Conservation (phyloP, 352 stramenopile species). For the Phytophthora tentaculata region DNA sequence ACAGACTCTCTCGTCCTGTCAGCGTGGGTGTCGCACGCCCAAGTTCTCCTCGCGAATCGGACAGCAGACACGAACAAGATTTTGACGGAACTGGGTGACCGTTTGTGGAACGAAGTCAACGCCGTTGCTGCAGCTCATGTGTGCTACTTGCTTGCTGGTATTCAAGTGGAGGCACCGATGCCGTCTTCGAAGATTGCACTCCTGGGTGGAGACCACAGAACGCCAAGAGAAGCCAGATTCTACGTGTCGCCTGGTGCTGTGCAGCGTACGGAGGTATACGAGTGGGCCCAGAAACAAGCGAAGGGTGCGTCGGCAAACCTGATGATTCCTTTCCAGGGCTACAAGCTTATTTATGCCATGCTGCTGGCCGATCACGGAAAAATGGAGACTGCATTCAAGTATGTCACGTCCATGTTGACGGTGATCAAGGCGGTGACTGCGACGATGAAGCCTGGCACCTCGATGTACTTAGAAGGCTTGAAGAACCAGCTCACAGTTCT, state of each 20-base stretch:
- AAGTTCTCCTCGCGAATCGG: constrained; percentile 83
- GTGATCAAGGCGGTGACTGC: constrained; percentile 74
- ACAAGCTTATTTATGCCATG: constrained; percentile 91
- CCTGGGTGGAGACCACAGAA: constrained; percentile 77
- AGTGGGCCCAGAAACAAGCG: constrained; percentile 79
- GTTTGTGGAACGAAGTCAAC: constrained; percentile 73
- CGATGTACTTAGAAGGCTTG: constrained; percentile 89
- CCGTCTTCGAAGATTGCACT: constrained; percentile 82
- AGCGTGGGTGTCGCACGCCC: constrained; percentile 79
- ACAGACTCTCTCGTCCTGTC: constrained; percentile 64
- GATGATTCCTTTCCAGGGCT: constrained; percentile 89
- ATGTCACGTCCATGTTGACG: constrained; percentile 87
- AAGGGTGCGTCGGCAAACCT: constrained; percentile 49
- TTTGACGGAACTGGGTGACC: constrained; percentile 82
- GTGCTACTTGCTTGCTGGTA: constrained; percentile 82
- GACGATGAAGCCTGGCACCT: constrained; percentile 84
- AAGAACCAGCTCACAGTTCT: constrained; percentile 88
- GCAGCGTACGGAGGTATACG: constrained; percentile 87
- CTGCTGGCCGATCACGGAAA: constrained; percentile 85
- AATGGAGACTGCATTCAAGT: constrained; percentile 86
- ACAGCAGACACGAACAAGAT: constrained; percentile 87
- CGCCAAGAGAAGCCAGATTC: constrained; percentile 73
- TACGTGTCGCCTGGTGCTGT: constrained; percentile 82
- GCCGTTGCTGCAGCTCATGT: constrained; percentile 76
- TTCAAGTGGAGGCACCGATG: constrained; percentile 78